These are phyloP conservation scores for Sugiyamaella paludigena DNA, from an alignment of 1,139 yeast species.

Conservation along the genomic window DNA sequence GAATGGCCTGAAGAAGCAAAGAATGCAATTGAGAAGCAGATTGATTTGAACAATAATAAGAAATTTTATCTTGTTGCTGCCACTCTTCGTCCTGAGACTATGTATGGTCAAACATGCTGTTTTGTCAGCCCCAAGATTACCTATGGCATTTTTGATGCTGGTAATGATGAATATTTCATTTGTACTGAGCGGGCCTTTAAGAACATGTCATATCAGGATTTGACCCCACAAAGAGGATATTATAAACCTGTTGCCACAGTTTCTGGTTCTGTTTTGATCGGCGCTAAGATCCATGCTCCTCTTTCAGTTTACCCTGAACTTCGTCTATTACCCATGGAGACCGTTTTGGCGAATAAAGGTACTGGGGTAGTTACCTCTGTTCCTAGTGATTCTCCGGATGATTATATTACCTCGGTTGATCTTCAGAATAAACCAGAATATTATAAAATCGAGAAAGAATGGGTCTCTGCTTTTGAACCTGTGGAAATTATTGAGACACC, in stretches of 20 bases:
- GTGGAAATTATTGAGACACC: slow-evolving; percentile 75
- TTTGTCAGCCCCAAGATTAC: slow-evolving; percentile 93
- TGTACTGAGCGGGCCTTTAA: slow-evolving; percentile 97
- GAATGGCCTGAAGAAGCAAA: slow-evolving; percentile 59
- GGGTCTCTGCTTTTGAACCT: slow-evolving; percentile 71
- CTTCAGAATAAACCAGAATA: slow-evolving; percentile 87
- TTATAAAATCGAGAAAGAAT: slow-evolving; percentile 77
- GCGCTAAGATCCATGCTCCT: slow-evolving; percentile 87
- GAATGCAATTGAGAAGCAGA: slow-evolving; percentile 49
- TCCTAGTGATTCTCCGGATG: slow-evolving; percentile 98
- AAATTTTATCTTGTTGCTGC: slow-evolving; percentile 88
- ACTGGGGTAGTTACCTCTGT: slow-evolving; percentile 99
- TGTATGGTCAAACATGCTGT: slow-evolving; percentile 99
- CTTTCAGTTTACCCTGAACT: slow-evolving; percentile 66
- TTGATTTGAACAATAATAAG: slow-evolving; percentile 44
- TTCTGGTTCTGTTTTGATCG: slow-evolving; percentile 73
- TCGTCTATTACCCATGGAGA: slow-evolving; percentile 95
- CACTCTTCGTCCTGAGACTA: slow-evolving; percentile 96
- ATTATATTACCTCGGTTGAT: slow-evolving; percentile 80
- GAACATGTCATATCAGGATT: slow-evolving; percentile 92
- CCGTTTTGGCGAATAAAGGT: slow-evolving; percentile 91
- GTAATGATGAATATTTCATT: slow-evolving; percentile 71
- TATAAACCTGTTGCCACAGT: slow-evolving; percentile 60
- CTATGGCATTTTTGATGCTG: slow-evolving; percentile 90
- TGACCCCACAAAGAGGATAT: slow-evolving; percentile 85